Conservation (phyloP, 495 filamentous ascomycete species). For the Cercophora sp. region DNA sequence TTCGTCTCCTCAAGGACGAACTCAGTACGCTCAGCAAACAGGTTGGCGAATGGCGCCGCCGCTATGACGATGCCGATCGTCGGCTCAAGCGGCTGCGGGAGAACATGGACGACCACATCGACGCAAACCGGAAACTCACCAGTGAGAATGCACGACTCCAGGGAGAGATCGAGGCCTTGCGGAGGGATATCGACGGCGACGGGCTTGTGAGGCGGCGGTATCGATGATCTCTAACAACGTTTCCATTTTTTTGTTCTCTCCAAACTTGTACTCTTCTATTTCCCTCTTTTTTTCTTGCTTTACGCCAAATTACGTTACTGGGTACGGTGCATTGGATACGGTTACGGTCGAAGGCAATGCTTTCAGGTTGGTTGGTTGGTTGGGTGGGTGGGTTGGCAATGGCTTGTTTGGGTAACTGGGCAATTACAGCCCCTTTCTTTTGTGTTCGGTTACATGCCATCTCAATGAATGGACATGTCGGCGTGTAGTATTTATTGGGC, state of each 20-base stretch:
- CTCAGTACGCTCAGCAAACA: constrained; percentile 9
- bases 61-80: constrained; percentile 19
- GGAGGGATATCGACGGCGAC: background rate
- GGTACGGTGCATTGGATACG: too few species aligned
- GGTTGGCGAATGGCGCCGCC: constrained; percentile 13
- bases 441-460: too few species aligned
- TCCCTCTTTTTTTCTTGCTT: too few species aligned
- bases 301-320: too few species aligned
- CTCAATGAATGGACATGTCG: too few species aligned
- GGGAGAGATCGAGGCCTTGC: background rate
- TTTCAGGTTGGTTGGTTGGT: too few species aligned
- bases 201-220: too few species aligned
- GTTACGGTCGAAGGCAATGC: too few species aligned
- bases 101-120: constrained; percentile 16
- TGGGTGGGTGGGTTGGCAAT: too few species aligned
- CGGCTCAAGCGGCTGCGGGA: constrained; percentile 9
- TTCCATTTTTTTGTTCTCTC: background rate
- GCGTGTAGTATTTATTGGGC: too few species aligned
- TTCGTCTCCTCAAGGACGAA: constrained; percentile 13
- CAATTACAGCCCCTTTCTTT: too few species aligned
- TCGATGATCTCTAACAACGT: background rate
- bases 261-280: background rate
- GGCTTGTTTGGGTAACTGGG: too few species aligned
- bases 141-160: constrained; percentile 16
- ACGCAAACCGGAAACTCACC: constrained; percentile 11